Evolutionary conservation across 2,329 filamentous ascomycete genomes (phyloP).

Genomic region (Cladosporium sp.): DNA sequence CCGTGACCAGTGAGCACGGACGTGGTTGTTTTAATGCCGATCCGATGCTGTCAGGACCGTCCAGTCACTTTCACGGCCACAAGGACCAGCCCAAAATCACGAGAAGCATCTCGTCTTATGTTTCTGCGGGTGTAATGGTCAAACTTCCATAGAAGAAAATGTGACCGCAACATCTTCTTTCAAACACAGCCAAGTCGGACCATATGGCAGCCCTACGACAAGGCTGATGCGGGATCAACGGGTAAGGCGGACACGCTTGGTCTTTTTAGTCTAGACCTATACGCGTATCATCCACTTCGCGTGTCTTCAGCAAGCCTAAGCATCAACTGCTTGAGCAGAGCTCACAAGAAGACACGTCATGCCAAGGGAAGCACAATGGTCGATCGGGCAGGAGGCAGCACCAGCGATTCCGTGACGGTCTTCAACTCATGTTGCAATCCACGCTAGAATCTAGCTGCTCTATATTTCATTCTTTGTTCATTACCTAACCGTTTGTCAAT

Average conservation of each 20-base stretch:
- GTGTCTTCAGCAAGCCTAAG: neutral
- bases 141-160: neutral
- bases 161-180: neutral
- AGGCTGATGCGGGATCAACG: neutral
- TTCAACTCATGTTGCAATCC: neutral
- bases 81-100: too few species aligned
- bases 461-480: neutral
- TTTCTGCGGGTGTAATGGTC: too few species aligned
- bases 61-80: too few species aligned
- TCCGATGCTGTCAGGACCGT: too few species aligned
- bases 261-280: neutral
- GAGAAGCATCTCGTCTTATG: too few species aligned
- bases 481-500: neutral
- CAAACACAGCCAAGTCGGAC: neutral
- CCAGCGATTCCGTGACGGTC: neutral
- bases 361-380: conserved; percentile 2
- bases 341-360: conserved; percentile 12
- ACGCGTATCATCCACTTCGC: conserved; percentile 9
- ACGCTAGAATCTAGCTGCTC: neutral
- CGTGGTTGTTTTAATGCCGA: neutral
- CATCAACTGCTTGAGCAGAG: neutral
- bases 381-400: neutral
- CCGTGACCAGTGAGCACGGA: neutral
- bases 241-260: conserved; percentile 1
- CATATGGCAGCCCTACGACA: neutral